phyloP scores from a whole-genome alignment of 1,284 basidiomycete genomes.

The Sparassis latifolia region DNA sequence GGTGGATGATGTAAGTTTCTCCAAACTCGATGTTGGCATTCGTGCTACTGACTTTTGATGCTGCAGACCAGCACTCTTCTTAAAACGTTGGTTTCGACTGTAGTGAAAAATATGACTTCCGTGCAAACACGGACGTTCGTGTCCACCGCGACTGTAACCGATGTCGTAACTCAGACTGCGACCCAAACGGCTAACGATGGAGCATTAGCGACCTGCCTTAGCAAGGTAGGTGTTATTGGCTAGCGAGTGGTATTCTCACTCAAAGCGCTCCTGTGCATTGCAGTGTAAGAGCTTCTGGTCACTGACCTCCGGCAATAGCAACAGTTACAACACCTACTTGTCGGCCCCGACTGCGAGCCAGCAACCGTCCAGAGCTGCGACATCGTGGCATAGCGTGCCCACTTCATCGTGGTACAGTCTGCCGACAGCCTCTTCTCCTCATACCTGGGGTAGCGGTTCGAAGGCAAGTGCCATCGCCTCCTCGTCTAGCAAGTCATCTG shows the following conservation, averaged over 20 bases:
- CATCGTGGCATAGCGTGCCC: neutral
- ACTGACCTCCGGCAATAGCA: conserved; percentile 44
- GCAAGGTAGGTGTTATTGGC: conserved; percentile 1
- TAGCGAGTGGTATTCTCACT: neutral
- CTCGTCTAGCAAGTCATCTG: no score
- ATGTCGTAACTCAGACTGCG: conserved; percentile 23
- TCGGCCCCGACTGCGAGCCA: conserved; percentile 11
- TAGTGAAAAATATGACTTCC: conserved; percentile 35
- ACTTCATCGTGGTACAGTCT: no score
- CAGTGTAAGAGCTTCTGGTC: conserved; percentile 56
- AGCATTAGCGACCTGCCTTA: conserved; percentile 6
- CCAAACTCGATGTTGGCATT: neutral
- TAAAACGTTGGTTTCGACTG: conserved; percentile 43
- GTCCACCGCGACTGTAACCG: conserved; percentile 27
- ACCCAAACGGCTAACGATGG: conserved; percentile 20
- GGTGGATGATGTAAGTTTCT: conserved; percentile 43
- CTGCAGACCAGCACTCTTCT: conserved; percentile 47
- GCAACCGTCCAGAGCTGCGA: neutral
- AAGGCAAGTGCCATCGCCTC: no score
- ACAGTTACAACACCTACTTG: conserved; percentile 47
- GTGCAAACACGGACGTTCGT: conserved; percentile 31
- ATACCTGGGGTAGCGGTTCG: no score
- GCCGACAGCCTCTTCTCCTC: neutral
- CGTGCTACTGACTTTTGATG: neutral
- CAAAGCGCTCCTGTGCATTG: neutral